A percentile compares a stretch with the other conserved stretches of the same genome.
These are phyloP conservation scores for Aspergillus japonicus DNA, from an alignment of 2,329 filamentous ascomycete species.

Conservation along the genomic window DNA sequence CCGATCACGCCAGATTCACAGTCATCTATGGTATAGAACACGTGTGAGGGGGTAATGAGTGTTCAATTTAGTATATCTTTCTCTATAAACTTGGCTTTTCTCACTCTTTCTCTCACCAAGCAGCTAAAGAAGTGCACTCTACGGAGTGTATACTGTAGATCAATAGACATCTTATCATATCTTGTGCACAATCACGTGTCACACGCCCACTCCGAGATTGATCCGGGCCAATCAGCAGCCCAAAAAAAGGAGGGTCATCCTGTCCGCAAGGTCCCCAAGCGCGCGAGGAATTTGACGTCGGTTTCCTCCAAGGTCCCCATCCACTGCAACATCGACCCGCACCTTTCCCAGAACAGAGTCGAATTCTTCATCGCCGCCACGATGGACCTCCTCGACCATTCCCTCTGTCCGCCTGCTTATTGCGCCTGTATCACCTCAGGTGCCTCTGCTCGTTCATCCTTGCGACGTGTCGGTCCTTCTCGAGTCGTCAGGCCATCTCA, in stretches of 20 bases:
- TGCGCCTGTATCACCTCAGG: background rate
- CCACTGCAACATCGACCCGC: slow-evolving; percentile 12
- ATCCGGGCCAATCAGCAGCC: background rate
- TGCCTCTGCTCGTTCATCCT: background rate
- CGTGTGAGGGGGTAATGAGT: too few relatives aligned
- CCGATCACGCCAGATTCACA: too few relatives aligned
- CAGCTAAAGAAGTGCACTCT: too few relatives aligned
- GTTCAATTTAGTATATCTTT: too few relatives aligned
- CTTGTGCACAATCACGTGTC: background rate
- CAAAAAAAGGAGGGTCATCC: slow-evolving; percentile 15
- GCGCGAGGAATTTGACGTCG: slow-evolving; percentile 15
- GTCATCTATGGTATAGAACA: too few relatives aligned
- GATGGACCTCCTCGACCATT: slow-evolving; percentile 8
- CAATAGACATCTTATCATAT: background rate
- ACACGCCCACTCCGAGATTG: background rate
- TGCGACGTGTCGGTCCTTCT: slow-evolving; percentile 9
- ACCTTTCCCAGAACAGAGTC: slow-evolving; percentile 8
- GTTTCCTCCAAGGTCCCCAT: slow-evolving; percentile 36
- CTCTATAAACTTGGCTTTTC: too few relatives aligned
- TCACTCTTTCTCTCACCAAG: too few relatives aligned
- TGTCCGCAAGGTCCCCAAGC: slow-evolving; percentile 35
- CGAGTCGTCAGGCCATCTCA: background rate
- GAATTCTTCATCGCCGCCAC: slow-evolving; percentile 10
- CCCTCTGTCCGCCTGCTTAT: background rate
- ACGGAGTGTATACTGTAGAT: too few relatives aligned